A percentile compares a stretch with the other conserved stretches of the same genome.
Conservation (phyloP, 2,329 filamentous ascomycete species). For the Dactylellina leptospora region DNA sequence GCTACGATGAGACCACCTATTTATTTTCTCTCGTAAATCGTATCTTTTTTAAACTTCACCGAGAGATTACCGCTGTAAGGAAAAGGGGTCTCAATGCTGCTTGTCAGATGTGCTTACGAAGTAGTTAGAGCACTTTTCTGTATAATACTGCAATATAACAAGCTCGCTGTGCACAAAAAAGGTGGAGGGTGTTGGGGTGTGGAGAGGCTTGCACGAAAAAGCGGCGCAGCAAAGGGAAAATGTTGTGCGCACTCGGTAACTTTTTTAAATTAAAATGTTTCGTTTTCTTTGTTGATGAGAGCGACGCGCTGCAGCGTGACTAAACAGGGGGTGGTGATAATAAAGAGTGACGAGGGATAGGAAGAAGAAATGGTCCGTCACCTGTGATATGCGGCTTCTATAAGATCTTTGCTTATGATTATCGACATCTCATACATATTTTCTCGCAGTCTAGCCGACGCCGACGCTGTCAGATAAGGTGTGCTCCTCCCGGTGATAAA, state of each 20-base stretch:
- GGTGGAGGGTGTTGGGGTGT: neutral
- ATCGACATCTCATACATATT: conserved; percentile 9
- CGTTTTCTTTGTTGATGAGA: conserved; percentile 11
- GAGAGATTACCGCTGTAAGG: conserved; percentile 42
- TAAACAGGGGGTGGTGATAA: conserved; percentile 20
- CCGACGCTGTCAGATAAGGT: conserved; percentile 1
- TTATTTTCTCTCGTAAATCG: neutral
- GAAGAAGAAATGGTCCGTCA: conserved; percentile 10
- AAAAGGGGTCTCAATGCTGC: conserved; percentile 27
- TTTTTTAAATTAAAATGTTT: conserved; percentile 50
- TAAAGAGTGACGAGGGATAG: neutral
- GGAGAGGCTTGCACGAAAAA: neutral
- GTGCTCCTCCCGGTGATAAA: conserved; percentile 24
- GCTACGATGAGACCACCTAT: neutral
- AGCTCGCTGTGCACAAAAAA: neutral
- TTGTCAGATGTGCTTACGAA: conserved; percentile 20
- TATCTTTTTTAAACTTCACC: neutral
- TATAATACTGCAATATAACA: conserved; percentile 24
- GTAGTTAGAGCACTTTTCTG: conserved; percentile 14
- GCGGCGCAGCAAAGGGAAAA: conserved; percentile 22
- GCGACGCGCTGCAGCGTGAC: conserved; percentile 24
- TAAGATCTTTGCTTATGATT: conserved; percentile 21
- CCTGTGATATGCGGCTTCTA: conserved; percentile 27
- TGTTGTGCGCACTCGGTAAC: conserved; percentile 29
- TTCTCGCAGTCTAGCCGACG: neutral